Base-by-base conservation (phyloP, 345 rosid species). In the Eucalyptus shirleyi region DNA sequence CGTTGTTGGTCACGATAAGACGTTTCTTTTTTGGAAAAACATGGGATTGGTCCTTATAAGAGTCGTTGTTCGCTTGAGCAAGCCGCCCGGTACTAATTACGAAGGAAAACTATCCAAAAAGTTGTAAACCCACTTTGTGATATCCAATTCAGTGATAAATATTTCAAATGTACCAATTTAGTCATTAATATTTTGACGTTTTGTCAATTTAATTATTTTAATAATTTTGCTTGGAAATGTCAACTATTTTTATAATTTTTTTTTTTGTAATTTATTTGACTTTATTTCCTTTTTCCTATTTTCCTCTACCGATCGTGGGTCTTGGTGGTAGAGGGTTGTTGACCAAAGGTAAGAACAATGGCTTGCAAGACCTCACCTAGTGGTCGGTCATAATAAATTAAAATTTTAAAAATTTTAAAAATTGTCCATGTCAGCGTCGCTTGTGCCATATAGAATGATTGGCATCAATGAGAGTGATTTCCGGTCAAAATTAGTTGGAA, bases 401-500 rank as follows among this genome's bases (percentile, higher is more conserved):
- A 53, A 53, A 9, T 23, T 26, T 60, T 3, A 59, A 59, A 26
- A 51, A 0, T 3, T 10, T 4, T 10, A 59, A 24, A 28, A 62
- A 28, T 62, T 12, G 4, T 28, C 6, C 1, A 62, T 28, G 16
- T 60, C 8, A 28, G 1, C 8, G 15, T 60, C 1, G 2, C 8
- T 60, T 3, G 4, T 60, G 16, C 2, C 9, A 60, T 0, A 13
- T 30, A 30, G 4, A 6, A 62, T 30, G 4, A 7, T 0, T 30
- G 1, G 8, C 16, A 5, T 62, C 4, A 7, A 62, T 14, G 2
- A 0, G 0, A 12, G 1, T 13, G 4, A 62, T 30, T 28, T 62
- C 8, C 2, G 3, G 5, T 28, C 17, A 62, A 62, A 62, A 62
- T 28, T 28, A 28, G 4, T 28, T 0, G 9, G 7, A 62, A 62